These are phyloP conservation scores for Saturnispora serradocipensis DNA, from an alignment of 805 yeast genomes.

Conservation along the genomic window DNA sequence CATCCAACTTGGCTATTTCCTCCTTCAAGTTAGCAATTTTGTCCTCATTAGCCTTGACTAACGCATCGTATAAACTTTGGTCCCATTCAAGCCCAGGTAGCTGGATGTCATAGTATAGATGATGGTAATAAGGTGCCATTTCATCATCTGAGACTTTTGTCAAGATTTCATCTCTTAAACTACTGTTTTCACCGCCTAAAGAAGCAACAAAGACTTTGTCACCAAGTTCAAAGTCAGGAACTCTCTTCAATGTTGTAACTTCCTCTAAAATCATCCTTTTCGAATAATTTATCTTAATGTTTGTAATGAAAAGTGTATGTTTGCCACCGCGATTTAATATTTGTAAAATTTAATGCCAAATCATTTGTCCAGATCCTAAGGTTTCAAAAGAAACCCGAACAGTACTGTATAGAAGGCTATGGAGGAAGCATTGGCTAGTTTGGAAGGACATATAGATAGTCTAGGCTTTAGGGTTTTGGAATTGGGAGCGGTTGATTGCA, in stretches of 20 bases:
- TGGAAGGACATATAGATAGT: neutral
- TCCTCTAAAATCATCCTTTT: conserved; percentile 7
- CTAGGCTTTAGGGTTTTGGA: neutral
- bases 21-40: conserved; percentile 45
- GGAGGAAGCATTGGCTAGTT: neutral
- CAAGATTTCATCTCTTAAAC: conserved; percentile 39
- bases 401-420: neutral
- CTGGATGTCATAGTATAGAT: conserved; percentile 42
- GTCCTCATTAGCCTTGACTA: conserved; percentile 45
- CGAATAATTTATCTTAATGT: neutral
- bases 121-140: conserved; percentile 77
- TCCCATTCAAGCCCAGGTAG: conserved; percentile 47
- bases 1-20: conserved; percentile 44
- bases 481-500: neutral
- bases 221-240: conserved; percentile 80
- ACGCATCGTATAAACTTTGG: conserved; percentile 40
- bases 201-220: conserved; percentile 62
- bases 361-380: neutral
- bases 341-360: neutral
- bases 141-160: conserved; percentile 47
- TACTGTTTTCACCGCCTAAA: conserved; percentile 10
- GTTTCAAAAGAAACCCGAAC: too few relatives aligned
- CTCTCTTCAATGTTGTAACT: conserved; percentile 32
- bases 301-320: neutral
- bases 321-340: conserved; percentile 7